A percentile compares a stretch with the other conserved stretches of the same genome.
These are phyloP conservation scores for Xylaria castorea DNA, from an alignment of 495 filamentous ascomycete genomes.

Conservation along the genomic window DNA sequence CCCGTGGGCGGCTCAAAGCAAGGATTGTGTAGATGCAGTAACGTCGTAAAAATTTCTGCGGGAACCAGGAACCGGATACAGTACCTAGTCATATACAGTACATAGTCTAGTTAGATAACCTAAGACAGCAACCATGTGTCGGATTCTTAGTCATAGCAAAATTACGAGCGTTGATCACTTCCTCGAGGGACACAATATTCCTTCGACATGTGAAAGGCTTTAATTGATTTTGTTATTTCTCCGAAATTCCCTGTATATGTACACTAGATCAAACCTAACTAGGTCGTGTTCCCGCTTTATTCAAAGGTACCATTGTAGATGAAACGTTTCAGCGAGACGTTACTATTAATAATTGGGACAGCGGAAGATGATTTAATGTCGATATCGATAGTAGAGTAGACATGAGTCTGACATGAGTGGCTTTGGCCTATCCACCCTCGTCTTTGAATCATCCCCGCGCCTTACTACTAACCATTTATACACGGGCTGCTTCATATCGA, in stretches of 20 bases:
- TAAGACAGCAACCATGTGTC: not conserved
- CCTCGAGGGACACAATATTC: not conserved
- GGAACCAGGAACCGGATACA: not conserved
- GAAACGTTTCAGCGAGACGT: conserved; percentile 7
- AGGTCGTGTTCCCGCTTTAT: conserved; percentile 5
- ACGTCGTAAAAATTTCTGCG: not conserved
- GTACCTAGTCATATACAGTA: too few relatives aligned
- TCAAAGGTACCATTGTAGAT: not conserved
- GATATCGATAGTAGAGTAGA: not conserved
- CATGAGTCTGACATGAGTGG: not conserved
- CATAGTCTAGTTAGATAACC: too few relatives aligned
- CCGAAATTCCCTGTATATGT: not conserved
- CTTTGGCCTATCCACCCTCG: not conserved
- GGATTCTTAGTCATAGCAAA: not conserved
- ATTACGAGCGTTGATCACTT: conserved; percentile 7
- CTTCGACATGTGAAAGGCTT: conserved; percentile 13
- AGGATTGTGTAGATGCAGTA: not conserved
- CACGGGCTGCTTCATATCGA: not conserved
- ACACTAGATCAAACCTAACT: too few relatives aligned
- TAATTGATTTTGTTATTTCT: not conserved
- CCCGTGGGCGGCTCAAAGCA: not conserved
- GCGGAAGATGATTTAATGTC: not conserved
- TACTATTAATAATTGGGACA: not conserved
- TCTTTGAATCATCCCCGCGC: not conserved
- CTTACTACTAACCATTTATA: not conserved